A percentile compares a stretch with the other conserved stretches of the same genome.
phyloP scores from a whole-genome alignment of 2,329 filamentous ascomycete species.

The Ceratocystis eucalypticola region DNA sequence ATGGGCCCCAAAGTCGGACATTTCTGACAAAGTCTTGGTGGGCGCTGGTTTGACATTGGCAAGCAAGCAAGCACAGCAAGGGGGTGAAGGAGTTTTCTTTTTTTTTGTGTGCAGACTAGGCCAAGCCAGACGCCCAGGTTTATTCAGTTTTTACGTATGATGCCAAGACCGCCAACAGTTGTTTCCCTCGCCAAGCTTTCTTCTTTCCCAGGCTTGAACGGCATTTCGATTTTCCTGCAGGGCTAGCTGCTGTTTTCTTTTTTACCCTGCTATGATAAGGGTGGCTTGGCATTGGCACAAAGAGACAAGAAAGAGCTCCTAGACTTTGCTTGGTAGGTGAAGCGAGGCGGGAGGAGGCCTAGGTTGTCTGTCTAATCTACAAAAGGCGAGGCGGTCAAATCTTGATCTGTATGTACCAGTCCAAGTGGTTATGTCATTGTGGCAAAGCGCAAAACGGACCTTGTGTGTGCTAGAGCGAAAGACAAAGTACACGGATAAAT shows the following conservation, averaged over 20 bases:
- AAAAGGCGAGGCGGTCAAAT: background rate
- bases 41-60: background rate
- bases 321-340: too few species aligned
- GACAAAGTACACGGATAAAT: background rate
- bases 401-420: background rate
- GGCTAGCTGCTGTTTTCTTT: background rate
- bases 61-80: background rate
- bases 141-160: background rate
- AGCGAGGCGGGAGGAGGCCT: background rate
- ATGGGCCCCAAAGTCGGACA: background rate
- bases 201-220: background rate
- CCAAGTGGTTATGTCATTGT: background rate
- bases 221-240: background rate
- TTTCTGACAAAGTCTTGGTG: too few species aligned
- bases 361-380: background rate
- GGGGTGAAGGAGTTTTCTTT: background rate
- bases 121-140: background rate
- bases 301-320: background rate
- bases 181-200: conserved; percentile 2
- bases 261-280: background rate
- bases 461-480: background rate
- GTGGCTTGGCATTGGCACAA: background rate
- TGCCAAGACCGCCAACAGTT: background rate
- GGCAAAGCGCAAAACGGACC: background rate
- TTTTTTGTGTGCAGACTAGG: background rate